A percentile compares a stretch with the other conserved stretches of the same genome.
Conservation (phyloP, 305 asterid species). For the Plantago coronopus region DNA sequence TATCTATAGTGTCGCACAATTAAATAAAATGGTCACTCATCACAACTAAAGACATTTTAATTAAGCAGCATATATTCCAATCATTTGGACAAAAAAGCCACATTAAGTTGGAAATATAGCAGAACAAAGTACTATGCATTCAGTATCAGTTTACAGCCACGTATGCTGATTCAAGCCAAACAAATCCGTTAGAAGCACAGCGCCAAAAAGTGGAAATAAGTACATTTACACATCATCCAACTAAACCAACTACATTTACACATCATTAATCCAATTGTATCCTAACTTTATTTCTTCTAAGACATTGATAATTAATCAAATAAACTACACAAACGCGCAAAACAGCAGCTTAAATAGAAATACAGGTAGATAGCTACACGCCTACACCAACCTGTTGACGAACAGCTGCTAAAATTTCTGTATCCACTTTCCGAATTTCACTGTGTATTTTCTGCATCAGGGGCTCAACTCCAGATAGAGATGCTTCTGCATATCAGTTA, state of each 20-base stretch:
- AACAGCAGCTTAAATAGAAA: not conserved
- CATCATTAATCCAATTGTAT: too few relatives aligned
- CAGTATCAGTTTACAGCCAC: not conserved
- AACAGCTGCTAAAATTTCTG: slow-evolving; percentile 90
- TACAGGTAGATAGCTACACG: slow-evolving; percentile 1
- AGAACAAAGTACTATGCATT: not conserved
- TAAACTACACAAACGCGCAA: not conserved
- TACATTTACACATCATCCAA: too few relatives aligned
- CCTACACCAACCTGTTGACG: slow-evolving; percentile 84
- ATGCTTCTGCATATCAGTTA: slow-evolving; percentile 41
- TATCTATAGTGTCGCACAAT: not conserved
- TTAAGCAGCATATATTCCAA: not conserved
- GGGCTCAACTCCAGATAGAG: slow-evolving; percentile 73
- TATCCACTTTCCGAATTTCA: slow-evolving; percentile 91
- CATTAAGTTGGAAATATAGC: not conserved
- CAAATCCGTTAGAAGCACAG: too few relatives aligned
- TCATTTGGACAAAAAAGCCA: not conserved
- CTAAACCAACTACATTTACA: too few relatives aligned
- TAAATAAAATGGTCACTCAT: not conserved
- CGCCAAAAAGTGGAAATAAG: too few relatives aligned
- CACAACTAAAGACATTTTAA: not conserved
- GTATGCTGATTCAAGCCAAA: not conserved
- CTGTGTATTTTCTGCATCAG: slow-evolving; percentile 91
- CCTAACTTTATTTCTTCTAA: not conserved
- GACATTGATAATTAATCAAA: not conserved